These are phyloP conservation scores for Pachysandra terminalis DNA, from an alignment of 164 flowering plant species.

Conservation along the genomic window DNA sequence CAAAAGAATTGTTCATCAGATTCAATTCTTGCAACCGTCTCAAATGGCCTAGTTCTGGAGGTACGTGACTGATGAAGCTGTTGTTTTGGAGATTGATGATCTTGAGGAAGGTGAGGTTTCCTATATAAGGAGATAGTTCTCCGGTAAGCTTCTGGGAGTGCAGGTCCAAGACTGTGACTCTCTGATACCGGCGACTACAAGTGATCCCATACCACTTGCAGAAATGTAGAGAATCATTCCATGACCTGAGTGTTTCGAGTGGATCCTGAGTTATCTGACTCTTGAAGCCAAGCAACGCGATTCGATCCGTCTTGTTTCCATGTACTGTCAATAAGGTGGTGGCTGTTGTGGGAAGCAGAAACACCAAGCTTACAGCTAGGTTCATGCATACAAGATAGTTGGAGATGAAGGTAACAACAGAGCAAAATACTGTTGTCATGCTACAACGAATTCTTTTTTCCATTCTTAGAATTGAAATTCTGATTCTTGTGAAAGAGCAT, in stretches of 20 bases:
- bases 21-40: not conserved
- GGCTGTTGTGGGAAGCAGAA: too few relatives aligned
- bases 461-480: too few relatives aligned
- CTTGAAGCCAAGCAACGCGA: constrained; percentile 17
- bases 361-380: too few relatives aligned
- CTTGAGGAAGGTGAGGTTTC: constrained; percentile 17
- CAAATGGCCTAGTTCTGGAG: constrained; percentile 10
- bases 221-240: constrained; percentile 21
- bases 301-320: constrained; percentile 3
- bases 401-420: too few relatives aligned
- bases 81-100: not conserved
- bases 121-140: constrained; percentile 13
- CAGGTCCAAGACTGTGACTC: constrained; percentile 10
- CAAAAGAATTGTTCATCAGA: constrained; percentile 7
- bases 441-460: too few relatives aligned
- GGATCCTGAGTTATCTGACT: constrained; percentile 7
- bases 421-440: too few relatives aligned
- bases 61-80: constrained; percentile 12
- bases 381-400: too few relatives aligned
- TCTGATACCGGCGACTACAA: constrained; percentile 3
- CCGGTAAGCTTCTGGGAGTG: not conserved
- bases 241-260: not conserved
- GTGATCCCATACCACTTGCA: constrained; percentile 24
- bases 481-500: too few relatives aligned
- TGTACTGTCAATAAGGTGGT: too few relatives aligned